These are phyloP conservation scores for Castanospermum australe DNA, from an alignment of 306 rosid genomes.

Conservation along the genomic window DNA sequence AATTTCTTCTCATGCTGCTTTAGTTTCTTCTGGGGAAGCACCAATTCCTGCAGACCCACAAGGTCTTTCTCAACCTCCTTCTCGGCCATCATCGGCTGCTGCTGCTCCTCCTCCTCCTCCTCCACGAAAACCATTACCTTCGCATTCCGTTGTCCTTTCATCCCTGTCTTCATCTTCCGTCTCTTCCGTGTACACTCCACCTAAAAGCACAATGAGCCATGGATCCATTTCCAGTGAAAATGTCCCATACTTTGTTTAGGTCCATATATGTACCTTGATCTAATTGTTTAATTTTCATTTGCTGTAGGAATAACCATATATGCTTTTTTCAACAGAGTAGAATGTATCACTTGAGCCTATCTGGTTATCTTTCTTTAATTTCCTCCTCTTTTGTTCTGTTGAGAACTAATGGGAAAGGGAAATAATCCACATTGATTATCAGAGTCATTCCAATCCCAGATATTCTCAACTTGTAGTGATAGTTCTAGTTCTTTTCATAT, in stretches of 20 bases:
- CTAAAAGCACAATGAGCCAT: slow-evolving; percentile 58
- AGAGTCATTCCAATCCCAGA: not conserved
- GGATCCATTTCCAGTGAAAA: slow-evolving; percentile 69
- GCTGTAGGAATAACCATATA: slow-evolving; percentile 10
- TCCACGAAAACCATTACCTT: slow-evolving; percentile 35
- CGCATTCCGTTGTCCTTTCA: slow-evolving; percentile 44
- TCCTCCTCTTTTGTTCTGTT: slow-evolving; percentile 12
- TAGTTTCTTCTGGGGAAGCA: slow-evolving; percentile 43
- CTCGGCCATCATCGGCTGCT: slow-evolving; percentile 23
- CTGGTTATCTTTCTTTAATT: not conserved
- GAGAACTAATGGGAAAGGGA: slow-evolving; percentile 11
- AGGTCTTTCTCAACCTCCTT: slow-evolving; percentile 39
- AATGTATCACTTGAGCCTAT: slow-evolving; percentile 14
- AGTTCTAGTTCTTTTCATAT: slow-evolving; percentile 11
- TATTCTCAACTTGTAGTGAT: slow-evolving; percentile 5
- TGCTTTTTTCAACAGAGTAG: slow-evolving; percentile 19
- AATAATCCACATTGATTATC: not conserved
- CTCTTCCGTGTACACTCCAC: slow-evolving; percentile 58
- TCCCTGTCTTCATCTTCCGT: slow-evolving; percentile 63
- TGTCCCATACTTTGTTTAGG: slow-evolving; percentile 62
- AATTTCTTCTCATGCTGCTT: slow-evolving; percentile 51
- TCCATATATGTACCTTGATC: not conserved
- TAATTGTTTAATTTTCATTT: slow-evolving; percentile 16
- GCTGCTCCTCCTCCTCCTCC: slow-evolving; percentile 31
- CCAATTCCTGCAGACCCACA: slow-evolving; percentile 43